These are phyloP conservation scores for Lyophyllum shimeji DNA, from an alignment of 768 basidiomycete genomes.

Conservation along the genomic window DNA sequence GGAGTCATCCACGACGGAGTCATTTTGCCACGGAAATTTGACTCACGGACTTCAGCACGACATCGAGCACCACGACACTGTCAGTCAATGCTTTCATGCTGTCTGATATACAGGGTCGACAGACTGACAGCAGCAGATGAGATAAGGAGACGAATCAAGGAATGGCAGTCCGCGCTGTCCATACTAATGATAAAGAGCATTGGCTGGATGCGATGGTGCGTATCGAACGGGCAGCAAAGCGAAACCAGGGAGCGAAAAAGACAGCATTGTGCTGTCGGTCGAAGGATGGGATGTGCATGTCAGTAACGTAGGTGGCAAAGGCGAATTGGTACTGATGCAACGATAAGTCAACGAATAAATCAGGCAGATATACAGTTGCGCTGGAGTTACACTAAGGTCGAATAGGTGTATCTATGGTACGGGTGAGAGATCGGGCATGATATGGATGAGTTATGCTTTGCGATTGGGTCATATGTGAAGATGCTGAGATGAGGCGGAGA, in stretches of 20 bases:
- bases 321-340: conserved; percentile 1
- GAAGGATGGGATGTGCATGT: background rate
- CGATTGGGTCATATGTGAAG: background rate
- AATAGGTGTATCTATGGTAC: background rate
- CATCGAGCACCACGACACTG: conserved; percentile 2
- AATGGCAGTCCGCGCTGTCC: background rate
- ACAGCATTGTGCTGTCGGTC: conserved; percentile 3
- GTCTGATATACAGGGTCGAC: background rate
- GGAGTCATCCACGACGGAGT: conserved; percentile 8
- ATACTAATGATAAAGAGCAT: background rate
- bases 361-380: conserved; percentile 20
- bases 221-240: conserved; percentile 10
- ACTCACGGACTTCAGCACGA: conserved; percentile 13
- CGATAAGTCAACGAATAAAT: conserved; percentile 30
- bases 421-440: conserved; percentile 2
- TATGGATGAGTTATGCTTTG: background rate
- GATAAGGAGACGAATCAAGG: background rate
- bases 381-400: background rate
- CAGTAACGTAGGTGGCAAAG: conserved; percentile 8
- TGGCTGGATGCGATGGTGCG: background rate
- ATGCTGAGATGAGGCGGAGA: background rate
- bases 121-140: conserved; percentile 3
- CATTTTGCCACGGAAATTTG: background rate
- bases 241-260: background rate
- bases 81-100: background rate